phyloP scores from a whole-genome alignment of 257 asterid genomes.

The Fraxinus anomala region DNA sequence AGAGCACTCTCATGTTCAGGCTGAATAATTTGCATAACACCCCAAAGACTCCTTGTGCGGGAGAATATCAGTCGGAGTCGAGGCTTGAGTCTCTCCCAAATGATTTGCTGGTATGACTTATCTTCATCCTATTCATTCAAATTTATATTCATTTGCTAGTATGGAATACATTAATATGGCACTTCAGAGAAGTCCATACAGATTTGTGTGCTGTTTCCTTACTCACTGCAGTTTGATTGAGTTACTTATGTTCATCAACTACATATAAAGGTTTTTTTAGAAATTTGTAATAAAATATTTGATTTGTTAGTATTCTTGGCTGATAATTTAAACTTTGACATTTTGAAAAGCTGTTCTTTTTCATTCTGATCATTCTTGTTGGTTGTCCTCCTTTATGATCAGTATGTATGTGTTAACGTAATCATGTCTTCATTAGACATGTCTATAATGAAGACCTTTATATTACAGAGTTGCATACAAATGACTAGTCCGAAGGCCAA shows the following conservation, averaged over 20 bases:
- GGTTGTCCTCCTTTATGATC: neutral
- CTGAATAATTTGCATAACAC: constrained; percentile 42
- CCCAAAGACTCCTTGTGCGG: constrained; percentile 72
- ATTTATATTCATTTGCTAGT: neutral
- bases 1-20: constrained; percentile 33
- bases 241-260: neutral
- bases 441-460: neutral
- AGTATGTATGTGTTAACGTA: neutral
- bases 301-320: neutral
- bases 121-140: constrained; percentile 16
- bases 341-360: neutral
- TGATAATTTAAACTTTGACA: neutral
- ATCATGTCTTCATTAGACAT: neutral
- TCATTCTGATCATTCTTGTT: neutral
- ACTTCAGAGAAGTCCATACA: neutral
- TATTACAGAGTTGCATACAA: neutral
- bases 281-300: neutral
- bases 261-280: neutral
- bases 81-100: constrained; percentile 84
- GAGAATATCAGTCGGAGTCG: constrained; percentile 53
- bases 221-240: neutral
- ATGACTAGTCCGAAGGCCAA: neutral
- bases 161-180: neutral
- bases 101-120: constrained; percentile 78
- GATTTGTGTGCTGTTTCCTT: neutral